A percentile compares a stretch with the other conserved stretches of the same genome.
Evolutionary conservation across 106 monocot genomes (phyloP).

Genomic region (Dendrobium huoshanense): DNA sequence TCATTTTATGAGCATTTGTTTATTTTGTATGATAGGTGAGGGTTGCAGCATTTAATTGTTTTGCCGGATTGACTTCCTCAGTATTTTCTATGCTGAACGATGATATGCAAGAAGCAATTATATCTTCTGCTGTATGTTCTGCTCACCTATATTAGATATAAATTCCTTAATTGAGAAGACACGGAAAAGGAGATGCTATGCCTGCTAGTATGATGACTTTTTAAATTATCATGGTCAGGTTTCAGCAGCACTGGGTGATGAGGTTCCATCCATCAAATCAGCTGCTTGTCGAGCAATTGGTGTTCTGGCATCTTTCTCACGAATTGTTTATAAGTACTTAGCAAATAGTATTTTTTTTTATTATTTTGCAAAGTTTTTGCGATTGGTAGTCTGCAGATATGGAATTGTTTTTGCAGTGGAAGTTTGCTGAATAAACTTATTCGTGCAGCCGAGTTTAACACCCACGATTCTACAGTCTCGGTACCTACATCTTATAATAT

Average conservation of each 20-base stretch:
- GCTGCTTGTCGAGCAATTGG: conserved; percentile 96
- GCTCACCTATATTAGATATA: background rate
- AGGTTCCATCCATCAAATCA: conserved; percentile 61
- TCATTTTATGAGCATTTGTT: background rate
- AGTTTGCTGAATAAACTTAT: conserved; percentile 56
- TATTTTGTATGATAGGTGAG: conserved; percentile 56
- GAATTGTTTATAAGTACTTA: conserved; percentile 47
- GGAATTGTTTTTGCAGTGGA: conserved; percentile 36
- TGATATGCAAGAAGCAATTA: conserved; percentile 48
- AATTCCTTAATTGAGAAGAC: background rate
- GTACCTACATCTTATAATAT: conserved; percentile 29
- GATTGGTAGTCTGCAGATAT: background rate
- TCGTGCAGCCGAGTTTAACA: conserved; percentile 59
- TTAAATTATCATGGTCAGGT: conserved; percentile 30
- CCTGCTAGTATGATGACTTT: background rate
- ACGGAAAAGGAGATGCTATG: background rate
- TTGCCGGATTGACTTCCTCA: conserved; percentile 87
- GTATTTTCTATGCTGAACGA: conserved; percentile 60
- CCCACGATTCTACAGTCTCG: conserved; percentile 46
- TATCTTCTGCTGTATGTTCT: conserved; percentile 64
- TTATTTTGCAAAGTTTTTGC: background rate
- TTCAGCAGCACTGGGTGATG: conserved; percentile 50
- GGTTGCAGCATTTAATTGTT: conserved; percentile 81
- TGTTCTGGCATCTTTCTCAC: conserved; percentile 64
- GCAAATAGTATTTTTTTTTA: background rate